Percentiles rank a stretch among this genome's conserved stretches.
phyloP scores from a whole-genome alignment of 345 rosid species.

The Chamaenerion angustifolium region DNA sequence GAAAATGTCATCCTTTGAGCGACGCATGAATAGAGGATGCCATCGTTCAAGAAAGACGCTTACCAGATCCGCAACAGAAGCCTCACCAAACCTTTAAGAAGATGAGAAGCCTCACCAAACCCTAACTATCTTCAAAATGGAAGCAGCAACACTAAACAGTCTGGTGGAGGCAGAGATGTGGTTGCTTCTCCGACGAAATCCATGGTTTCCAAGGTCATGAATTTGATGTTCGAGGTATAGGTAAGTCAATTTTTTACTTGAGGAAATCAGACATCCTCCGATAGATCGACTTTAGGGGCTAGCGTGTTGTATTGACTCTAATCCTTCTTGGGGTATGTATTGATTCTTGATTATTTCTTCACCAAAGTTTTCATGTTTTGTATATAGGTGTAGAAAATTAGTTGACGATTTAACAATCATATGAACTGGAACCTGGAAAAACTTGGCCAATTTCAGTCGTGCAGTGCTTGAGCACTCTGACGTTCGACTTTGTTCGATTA shows the following conservation, averaged over 20 bases:
- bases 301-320: conserved; percentile 97
- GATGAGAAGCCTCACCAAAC: conserved; percentile 18
- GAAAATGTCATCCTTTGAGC: too few relatives aligned
- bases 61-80: too few relatives aligned
- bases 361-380: neutral
- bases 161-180: conserved; percentile 22
- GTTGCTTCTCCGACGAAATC: conserved; percentile 87
- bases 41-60: too few relatives aligned
- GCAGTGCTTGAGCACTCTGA: too few relatives aligned
- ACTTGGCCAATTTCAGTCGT: too few relatives aligned
- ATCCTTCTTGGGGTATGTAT: conserved; percentile 86
- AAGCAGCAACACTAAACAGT: conserved; percentile 18
- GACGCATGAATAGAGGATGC: too few relatives aligned
- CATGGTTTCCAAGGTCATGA: conserved; percentile 60
- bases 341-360: conserved; percentile 1
- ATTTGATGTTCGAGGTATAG: conserved; percentile 23
- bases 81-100: too few relatives aligned
- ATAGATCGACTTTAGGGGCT: conserved; percentile 98
- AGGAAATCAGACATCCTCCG: conserved; percentile 80
- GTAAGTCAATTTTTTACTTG: conserved; percentile 6
- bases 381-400: neutral
- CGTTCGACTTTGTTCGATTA: too few relatives aligned
- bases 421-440: too few relatives aligned
- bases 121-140: conserved; percentile 60
- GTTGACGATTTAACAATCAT: neutral